phyloP scores from a whole-genome alignment of 164 flowering plant species.

The Buxus sempervirens region DNA sequence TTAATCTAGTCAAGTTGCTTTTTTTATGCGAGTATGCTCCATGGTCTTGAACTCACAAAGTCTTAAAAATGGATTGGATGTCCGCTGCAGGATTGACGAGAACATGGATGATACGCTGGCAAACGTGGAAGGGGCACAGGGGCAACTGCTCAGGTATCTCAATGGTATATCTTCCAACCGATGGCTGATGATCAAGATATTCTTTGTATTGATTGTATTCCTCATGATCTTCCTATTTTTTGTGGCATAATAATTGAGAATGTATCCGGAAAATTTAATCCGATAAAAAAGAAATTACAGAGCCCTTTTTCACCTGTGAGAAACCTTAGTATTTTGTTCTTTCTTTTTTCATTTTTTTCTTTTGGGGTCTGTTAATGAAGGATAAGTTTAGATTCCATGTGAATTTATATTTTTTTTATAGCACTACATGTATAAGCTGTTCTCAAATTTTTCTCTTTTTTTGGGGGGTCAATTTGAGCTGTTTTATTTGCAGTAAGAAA shows the following conservation, averaged over 20 bases:
- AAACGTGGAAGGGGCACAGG: slow-evolving; percentile 94
- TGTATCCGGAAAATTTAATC: neutral
- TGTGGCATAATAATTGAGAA: slow-evolving; percentile 50
- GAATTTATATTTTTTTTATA: too few relatives aligned
- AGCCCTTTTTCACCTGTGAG: neutral
- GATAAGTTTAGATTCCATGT: too few relatives aligned
- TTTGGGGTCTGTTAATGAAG: too few relatives aligned
- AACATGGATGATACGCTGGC: slow-evolving; percentile 90
- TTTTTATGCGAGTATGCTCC: neutral
- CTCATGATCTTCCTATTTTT: slow-evolving; percentile 87
- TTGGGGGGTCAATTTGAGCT: too few relatives aligned
- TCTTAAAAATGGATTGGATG: neutral
- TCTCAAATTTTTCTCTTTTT: too few relatives aligned
- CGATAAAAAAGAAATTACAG: neutral
- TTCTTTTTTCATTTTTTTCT: neutral
- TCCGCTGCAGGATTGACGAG: slow-evolving; percentile 72
- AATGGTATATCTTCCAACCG: slow-evolving; percentile 87
- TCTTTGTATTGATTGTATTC: slow-evolving; percentile 77
- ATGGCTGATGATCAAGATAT: slow-evolving; percentile 95
- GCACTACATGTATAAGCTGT: too few relatives aligned
- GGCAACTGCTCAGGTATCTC: slow-evolving; percentile 64
- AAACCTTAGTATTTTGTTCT: neutral
- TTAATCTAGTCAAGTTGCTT: neutral
- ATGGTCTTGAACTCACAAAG: neutral
- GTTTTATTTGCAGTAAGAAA: too few relatives aligned